Conservation (phyloP, 176 grass and related monocot genomes). For the Eragrostis curvula region DNA sequence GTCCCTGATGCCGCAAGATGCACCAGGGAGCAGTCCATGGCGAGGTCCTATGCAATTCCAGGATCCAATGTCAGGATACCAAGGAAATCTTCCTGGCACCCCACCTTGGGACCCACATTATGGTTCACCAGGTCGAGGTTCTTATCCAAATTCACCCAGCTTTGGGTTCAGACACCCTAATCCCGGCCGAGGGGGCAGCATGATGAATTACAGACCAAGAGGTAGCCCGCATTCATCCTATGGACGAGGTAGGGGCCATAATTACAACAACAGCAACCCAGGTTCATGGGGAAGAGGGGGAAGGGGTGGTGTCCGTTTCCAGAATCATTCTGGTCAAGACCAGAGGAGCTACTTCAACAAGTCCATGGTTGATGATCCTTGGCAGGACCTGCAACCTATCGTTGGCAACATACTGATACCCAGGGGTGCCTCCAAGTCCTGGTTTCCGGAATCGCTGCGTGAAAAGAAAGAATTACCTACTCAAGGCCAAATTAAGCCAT, state of each 20-base stretch:
- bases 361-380: conserved; percentile 59
- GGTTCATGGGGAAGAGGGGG: conserved; percentile 44
- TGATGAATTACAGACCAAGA: conserved; percentile 42
- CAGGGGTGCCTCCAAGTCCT: conserved; percentile 15
- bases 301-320: conserved; percentile 34
- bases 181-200: conserved; percentile 15
- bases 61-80: conserved; percentile 51
- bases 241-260: conserved; percentile 43
- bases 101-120: conserved; percentile 46
- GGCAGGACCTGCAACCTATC: conserved; percentile 47
- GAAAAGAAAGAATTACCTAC: conserved; percentile 38
- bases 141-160: conserved; percentile 33
- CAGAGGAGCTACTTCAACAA: conserved; percentile 19
- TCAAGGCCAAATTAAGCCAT: conserved; percentile 16
- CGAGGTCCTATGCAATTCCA: conserved; percentile 42
- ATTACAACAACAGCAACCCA: conserved; percentile 30
- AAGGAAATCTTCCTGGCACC: conserved; percentile 31
- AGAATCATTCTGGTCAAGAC: conserved; percentile 35
- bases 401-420: conserved; percentile 57
- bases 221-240: conserved; percentile 29
- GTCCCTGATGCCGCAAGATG: not conserved
- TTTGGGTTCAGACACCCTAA: conserved; percentile 30
- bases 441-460: conserved; percentile 45
- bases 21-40: conserved; percentile 38
- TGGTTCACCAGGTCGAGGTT: conserved; percentile 27